Evolutionary conservation across 306 rosid genomes (phyloP).

Genomic region (Cyclanthera cordifolia): DNA sequence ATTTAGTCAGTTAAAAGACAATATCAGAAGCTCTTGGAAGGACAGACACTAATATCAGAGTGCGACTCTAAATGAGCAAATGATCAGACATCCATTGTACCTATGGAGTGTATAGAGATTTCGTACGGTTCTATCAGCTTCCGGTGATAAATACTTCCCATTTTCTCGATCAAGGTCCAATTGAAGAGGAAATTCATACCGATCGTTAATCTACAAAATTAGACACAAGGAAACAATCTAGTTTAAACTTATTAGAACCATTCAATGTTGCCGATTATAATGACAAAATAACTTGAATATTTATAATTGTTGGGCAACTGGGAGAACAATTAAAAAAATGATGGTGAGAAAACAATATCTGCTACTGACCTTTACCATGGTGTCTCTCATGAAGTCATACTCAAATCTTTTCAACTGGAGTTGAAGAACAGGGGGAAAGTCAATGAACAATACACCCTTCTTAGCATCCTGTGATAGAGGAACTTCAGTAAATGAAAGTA

Average conservation of each 20-base stretch:
- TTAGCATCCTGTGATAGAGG: constrained; percentile 63
- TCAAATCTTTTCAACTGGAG: constrained; percentile 97
- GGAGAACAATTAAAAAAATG: background rate
- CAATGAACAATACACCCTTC: constrained; percentile 91
- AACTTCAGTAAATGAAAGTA: background rate
- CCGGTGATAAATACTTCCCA: constrained; percentile 91
- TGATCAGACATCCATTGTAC: constrained; percentile 26
- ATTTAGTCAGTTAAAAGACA: background rate
- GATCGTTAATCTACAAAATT: constrained; percentile 74
- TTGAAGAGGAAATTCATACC: constrained; percentile 95
- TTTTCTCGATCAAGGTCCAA: constrained; percentile 86
- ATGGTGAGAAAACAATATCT: background rate
- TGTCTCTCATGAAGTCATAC: constrained; percentile 91
- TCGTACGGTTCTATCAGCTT: constrained; percentile 78
- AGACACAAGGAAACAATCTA: constrained; percentile 3
- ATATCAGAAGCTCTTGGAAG: background rate
- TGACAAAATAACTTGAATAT: background rate
- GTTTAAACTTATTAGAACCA: background rate
- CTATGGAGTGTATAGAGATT: constrained; percentile 97
- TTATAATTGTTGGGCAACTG: background rate
- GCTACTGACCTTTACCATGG: constrained; percentile 88
- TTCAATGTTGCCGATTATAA: background rate
- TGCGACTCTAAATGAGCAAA: constrained; percentile 2
- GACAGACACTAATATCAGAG: background rate
- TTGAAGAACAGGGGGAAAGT: constrained; percentile 96